phyloP scores from a whole-genome alignment of 805 yeast genomes.

The Metschnikowia similis region DNA sequence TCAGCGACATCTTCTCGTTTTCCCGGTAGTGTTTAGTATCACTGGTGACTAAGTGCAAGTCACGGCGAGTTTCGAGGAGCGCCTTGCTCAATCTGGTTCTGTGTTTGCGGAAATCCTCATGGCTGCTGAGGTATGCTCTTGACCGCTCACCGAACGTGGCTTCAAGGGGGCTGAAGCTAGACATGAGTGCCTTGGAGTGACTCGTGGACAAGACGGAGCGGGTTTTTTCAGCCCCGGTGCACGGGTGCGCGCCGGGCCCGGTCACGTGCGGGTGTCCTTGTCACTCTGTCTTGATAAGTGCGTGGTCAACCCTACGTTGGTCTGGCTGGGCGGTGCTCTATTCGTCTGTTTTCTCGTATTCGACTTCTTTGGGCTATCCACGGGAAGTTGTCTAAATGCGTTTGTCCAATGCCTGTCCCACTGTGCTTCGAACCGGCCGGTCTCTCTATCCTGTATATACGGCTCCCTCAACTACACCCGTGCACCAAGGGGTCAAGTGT shows the following conservation, averaged over 20 bases:
- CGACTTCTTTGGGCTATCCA: no score
- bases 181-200: conserved; percentile 5
- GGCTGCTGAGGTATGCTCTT: conserved; percentile 57
- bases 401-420: no score
- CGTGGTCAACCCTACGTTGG: no score
- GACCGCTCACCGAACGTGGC: conserved; percentile 53
- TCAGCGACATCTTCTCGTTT: conserved; percentile 44
- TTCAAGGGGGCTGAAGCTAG: conserved; percentile 11
- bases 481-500: background rate
- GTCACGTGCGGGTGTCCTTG: no score
- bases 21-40: conserved; percentile 60
- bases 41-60: conserved; percentile 56
- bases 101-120: conserved; percentile 66
- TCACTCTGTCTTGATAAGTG: no score
- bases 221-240: conserved; percentile 1
- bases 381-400: no score
- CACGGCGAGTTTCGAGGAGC: conserved; percentile 61
- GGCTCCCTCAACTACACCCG: no score
- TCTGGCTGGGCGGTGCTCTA: no score
- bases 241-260: background rate
- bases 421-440: no score
- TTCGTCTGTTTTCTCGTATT: no score
- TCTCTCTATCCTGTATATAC: no score
- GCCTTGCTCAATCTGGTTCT: conserved; percentile 59
- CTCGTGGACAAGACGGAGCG: background rate